These are phyloP conservation scores for Daldinia vernicosa DNA, from an alignment of 495 filamentous ascomycete genomes.

Conservation along the genomic window DNA sequence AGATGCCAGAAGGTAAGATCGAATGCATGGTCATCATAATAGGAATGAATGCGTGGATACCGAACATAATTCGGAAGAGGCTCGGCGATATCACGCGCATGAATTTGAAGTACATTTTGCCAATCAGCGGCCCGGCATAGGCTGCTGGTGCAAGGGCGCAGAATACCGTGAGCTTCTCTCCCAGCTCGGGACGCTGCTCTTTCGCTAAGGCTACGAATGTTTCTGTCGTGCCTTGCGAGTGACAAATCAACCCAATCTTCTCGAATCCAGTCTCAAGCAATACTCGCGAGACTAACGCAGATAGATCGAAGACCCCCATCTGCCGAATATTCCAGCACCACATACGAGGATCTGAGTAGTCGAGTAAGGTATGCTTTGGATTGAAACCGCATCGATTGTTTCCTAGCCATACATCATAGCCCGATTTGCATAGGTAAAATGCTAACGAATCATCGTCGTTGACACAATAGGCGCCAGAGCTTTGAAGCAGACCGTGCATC, in stretches of 20 bases:
- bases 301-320: slow-evolving; percentile 91
- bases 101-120: slow-evolving; percentile 91
- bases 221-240: slow-evolving; percentile 93
- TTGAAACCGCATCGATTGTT: slow-evolving; percentile 92
- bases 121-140: slow-evolving; percentile 87
- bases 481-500: slow-evolving; percentile 89
- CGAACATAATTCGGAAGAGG: slow-evolving; percentile 85
- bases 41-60: slow-evolving; percentile 94
- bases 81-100: slow-evolving; percentile 80
- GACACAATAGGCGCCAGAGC: slow-evolving; percentile 84
- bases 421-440: slow-evolving; percentile 89
- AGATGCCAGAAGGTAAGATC: slow-evolving; percentile 69
- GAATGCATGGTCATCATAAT: slow-evolving; percentile 89
- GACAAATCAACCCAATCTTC: slow-evolving; percentile 83
- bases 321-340: slow-evolving; percentile 97
- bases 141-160: slow-evolving; percentile 92
- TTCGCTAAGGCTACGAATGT: slow-evolving; percentile 90
- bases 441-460: slow-evolving; percentile 92
- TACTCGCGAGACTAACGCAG: slow-evolving; percentile 85
- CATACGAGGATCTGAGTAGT: slow-evolving; percentile 84
- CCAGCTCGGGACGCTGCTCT: slow-evolving; percentile 89
- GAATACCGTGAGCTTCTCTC: slow-evolving; percentile 85
- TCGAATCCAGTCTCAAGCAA: slow-evolving; percentile 83
- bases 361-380: slow-evolving; percentile 76
- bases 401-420: slow-evolving; percentile 97